Base-by-base conservation (phyloP, 2,329 filamentous ascomycete species). In the Epicoccum nigrum region DNA sequence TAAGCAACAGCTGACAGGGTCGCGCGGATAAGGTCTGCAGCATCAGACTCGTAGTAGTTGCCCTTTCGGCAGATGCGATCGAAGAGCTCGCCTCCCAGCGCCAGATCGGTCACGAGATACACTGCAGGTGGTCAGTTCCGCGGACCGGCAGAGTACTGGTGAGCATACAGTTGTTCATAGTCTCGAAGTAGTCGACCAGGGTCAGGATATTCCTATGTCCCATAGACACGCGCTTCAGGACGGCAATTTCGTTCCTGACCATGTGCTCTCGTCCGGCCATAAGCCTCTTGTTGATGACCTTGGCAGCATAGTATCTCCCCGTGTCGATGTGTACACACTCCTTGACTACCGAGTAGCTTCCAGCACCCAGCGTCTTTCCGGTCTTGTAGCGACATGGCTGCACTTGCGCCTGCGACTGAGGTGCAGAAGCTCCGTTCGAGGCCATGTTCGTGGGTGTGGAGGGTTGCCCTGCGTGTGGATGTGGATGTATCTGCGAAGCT, bases 241-340 rank as follows among this genome's bases (percentile, higher is more conserved):
- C 92, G 6, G 94, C 93, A 66, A 99, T 99, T 77, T 99, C 94
- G 73, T 99, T 99, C 57, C 94, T 54, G 68, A 97, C 94, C 94
- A 99, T 99, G 75, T 97, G 94, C 77, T 99, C 94, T 63, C 94
- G 84, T 27, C 94, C 94, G 6, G 92, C 90, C 94, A 99, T 99
- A 62, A 99, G 80, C 51, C 93, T 84, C 82, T 99, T 99, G 79
- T 99, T 99, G 77, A 99, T 99, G 58, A 99, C 94, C 75, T 99
- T 99, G 56, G 94, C 93, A 21, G 94, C 94, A 86, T 97, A 99
- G 77, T 97, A 97, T 61, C 92, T 86, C 37, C 93, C 93, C 0
- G 94, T 97, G 65, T 97, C 93, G 68, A 97, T 97, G 74, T 99
- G 94, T 21, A 97, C 92, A 72, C 94, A 99, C 78, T 99, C 94